Evolutionary conservation across 495 filamentous ascomycete species (phyloP).

Genomic region (Lentithecium fluviatile): DNA sequence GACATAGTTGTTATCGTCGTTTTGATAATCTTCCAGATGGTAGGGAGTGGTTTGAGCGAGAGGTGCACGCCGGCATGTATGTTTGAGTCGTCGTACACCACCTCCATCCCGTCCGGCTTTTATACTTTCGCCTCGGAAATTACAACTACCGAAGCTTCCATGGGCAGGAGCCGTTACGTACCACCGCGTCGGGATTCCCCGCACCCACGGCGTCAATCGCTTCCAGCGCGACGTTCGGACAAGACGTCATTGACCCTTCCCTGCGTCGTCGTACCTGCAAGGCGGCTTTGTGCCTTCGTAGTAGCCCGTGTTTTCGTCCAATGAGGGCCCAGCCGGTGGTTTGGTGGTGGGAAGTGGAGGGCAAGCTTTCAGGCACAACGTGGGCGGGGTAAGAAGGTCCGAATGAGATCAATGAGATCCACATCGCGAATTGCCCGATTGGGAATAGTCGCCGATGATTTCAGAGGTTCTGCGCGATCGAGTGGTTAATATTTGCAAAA

Average conservation of each 20-base stretch:
- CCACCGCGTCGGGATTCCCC: neutral
- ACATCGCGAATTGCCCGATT: conserved; percentile 8
- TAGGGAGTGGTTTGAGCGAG: neutral
- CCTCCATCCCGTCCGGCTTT: neutral
- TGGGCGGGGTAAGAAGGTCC: neutral
- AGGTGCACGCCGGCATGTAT: conserved; percentile 3
- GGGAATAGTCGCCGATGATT: neutral
- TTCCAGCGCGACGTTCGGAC: no score
- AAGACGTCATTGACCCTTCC: no score
- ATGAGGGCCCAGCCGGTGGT: neutral
- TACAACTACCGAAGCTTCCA: neutral
- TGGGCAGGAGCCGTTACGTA: neutral
- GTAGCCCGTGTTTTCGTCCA: no score
- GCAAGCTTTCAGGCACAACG: neutral
- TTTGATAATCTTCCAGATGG: conserved; percentile 9
- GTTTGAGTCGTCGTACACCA: neutral
- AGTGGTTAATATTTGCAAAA: no score
- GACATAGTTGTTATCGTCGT: conserved; percentile 28
- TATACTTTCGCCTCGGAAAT: neutral
- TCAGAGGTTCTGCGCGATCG: no score
- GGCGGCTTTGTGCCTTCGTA: no score
- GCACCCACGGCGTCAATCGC: no score
- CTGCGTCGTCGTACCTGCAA: no score
- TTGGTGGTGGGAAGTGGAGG: neutral
- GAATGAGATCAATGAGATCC: neutral